Evolutionary conservation across 805 yeast genomes (phyloP).

Genomic region (Metschnikowia peoriensis): DNA sequence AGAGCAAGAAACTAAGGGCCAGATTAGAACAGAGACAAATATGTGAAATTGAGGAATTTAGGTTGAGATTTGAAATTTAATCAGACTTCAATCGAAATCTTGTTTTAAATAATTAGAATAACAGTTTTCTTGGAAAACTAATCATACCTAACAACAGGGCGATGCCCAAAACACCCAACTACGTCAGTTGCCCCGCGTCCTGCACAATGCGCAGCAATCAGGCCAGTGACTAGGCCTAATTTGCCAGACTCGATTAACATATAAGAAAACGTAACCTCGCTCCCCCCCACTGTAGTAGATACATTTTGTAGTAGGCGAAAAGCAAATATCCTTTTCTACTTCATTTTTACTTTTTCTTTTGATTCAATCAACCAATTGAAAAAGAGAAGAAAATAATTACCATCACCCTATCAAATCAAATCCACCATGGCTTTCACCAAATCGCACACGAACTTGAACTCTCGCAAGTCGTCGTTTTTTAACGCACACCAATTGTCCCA

Average conservation of each 20-base stretch:
- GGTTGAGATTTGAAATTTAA: too few relatives aligned
- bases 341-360: too few relatives aligned
- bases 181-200: conserved; percentile 13
- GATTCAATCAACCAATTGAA: neutral
- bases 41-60: neutral
- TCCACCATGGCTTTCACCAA: conserved; percentile 20
- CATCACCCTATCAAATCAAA: neutral
- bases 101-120: too few relatives aligned
- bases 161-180: neutral
- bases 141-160: neutral
- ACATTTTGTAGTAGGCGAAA: neutral
- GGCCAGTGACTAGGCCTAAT: neutral
- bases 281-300: neutral
- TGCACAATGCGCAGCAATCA: conserved; percentile 15
- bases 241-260: neutral
- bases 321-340: neutral
- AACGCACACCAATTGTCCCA: conserved; percentile 31
- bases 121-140: neutral
- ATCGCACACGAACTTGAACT: conserved; percentile 40
- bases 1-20: neutral
- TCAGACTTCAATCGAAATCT: too few relatives aligned
- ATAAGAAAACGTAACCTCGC: neutral
- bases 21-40: neutral
- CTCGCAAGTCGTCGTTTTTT: conserved; percentile 39
- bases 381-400: neutral